Percentiles rank a stretch among this genome's conserved stretches.
phyloP scores from a whole-genome alignment of 2,329 filamentous ascomycete genomes.

The Clarireedia paspali region DNA sequence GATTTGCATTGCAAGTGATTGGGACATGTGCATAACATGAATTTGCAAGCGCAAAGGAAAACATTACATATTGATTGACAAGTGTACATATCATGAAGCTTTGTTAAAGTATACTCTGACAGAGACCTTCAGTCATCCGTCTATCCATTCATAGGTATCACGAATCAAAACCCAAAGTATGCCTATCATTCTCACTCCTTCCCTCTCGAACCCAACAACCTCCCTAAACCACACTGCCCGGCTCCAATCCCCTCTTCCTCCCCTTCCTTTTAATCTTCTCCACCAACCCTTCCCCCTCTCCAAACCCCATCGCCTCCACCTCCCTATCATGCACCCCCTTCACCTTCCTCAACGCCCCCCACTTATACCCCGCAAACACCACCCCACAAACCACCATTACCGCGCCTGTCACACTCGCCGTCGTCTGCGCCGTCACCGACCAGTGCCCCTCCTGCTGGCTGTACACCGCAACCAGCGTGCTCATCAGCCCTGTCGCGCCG shows the following conservation, averaged over 20 bases:
- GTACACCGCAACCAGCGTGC: constrained; percentile 24
- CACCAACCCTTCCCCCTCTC: constrained; percentile 14
- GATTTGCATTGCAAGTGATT: too few relatives aligned
- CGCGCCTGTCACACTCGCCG: constrained; percentile 19
- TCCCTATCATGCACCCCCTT: neutral
- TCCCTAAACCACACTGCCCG: constrained; percentile 19
- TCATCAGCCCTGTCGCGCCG: constrained; percentile 21
- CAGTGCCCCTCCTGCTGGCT: constrained; percentile 18
- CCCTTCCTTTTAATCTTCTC: constrained; percentile 19
- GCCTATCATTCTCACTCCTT: neutral
- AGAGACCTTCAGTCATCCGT: neutral
- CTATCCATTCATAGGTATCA: neutral
- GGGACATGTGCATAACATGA: too few relatives aligned
- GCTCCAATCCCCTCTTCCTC: constrained; percentile 16
- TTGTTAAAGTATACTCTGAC: neutral
- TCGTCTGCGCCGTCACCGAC: constrained; percentile 24
- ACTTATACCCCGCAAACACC: constrained; percentile 25
- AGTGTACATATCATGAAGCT: too few relatives aligned
- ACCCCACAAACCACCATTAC: constrained; percentile 17
- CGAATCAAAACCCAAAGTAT: neutral
- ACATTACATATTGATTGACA: too few relatives aligned
- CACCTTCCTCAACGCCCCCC: constrained; percentile 15
- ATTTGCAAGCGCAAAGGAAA: too few relatives aligned
- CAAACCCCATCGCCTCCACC: neutral
- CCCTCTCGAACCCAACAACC: neutral